phyloP scores from a whole-genome alignment of 768 basidiomycete genomes.

The Boletellus ananiceps region DNA sequence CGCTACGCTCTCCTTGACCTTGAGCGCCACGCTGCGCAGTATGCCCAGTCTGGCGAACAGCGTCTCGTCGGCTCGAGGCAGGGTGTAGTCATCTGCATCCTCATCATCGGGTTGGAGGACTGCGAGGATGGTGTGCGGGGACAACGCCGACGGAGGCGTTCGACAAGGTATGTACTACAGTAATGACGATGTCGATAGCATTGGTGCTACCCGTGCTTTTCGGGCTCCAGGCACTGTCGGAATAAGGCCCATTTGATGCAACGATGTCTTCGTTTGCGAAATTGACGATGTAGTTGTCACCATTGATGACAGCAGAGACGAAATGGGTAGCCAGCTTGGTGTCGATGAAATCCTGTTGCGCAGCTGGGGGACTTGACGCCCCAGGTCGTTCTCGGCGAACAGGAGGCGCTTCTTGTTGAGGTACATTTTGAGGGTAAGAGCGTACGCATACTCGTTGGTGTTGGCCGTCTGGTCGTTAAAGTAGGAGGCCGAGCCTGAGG shows the following conservation, averaged over 20 bases:
- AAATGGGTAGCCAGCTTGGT: too few species aligned
- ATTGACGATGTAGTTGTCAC: too few species aligned
- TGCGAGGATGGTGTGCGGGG: slow-evolving; percentile 57
- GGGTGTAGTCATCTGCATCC: slow-evolving; percentile 31
- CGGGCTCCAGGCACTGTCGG: too few species aligned
- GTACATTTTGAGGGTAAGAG: background rate
- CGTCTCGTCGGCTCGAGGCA: slow-evolving; percentile 27
- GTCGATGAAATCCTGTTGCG: too few species aligned
- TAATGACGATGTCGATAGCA: too few species aligned
- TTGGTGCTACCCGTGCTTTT: too few species aligned
- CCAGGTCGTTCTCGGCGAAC: too few species aligned
- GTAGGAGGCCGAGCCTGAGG: too few species aligned
- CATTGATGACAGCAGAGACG: too few species aligned
- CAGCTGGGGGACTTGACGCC: too few species aligned
- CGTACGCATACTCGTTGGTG: background rate
- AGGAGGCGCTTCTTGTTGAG: background rate
- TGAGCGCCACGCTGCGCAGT: slow-evolving; percentile 62
- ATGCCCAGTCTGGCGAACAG: slow-evolving; percentile 63
- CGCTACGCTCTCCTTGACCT: slow-evolving; percentile 63
- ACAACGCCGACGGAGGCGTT: slow-evolving; percentile 40
- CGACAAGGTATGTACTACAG: slow-evolving; percentile 44
- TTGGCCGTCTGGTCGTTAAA: background rate
- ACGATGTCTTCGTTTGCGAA: too few species aligned
- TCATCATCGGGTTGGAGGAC: slow-evolving; percentile 37
- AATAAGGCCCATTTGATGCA: too few species aligned